phyloP scores from a whole-genome alignment of 768 basidiomycete genomes.

The Tulasnella calospora region DNA sequence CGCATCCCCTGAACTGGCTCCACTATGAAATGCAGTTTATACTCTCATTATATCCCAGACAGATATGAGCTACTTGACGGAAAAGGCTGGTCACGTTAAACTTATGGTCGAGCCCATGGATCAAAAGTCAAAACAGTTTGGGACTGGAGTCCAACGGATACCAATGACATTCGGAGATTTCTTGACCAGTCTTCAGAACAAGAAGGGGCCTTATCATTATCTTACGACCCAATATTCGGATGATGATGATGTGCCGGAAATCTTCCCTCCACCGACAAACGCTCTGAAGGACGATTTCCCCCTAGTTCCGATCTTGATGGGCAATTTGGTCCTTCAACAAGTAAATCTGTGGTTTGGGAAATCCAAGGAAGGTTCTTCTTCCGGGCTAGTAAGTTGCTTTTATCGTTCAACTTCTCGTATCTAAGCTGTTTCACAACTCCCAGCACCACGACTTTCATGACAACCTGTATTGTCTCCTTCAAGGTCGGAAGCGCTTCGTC shows the following conservation, averaged over 20 bases:
- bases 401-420: neutral
- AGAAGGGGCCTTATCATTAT: neutral
- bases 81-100: neutral
- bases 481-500: conserved; percentile 18
- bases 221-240: conserved; percentile 14
- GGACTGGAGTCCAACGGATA: neutral
- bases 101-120: conserved; percentile 11
- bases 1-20: neutral
- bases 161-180: neutral
- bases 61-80: neutral
- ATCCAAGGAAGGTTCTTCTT: conserved; percentile 8
- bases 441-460: conserved; percentile 21
- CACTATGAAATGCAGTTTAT: neutral
- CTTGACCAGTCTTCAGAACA: neutral
- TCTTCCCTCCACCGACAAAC: conserved; percentile 1
- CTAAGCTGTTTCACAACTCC: neutral
- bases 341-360: conserved; percentile 17
- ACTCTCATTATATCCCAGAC: neutral
- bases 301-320: neutral
- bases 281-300: conserved; percentile 10
- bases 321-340: conserved; percentile 12
- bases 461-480: conserved; percentile 19
- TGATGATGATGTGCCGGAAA: neutral
- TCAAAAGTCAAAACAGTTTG: conserved; percentile 5
- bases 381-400: neutral